phyloP scores from a whole-genome alignment of 2,329 filamentous ascomycete genomes.

The Penicillium vulpinum region DNA sequence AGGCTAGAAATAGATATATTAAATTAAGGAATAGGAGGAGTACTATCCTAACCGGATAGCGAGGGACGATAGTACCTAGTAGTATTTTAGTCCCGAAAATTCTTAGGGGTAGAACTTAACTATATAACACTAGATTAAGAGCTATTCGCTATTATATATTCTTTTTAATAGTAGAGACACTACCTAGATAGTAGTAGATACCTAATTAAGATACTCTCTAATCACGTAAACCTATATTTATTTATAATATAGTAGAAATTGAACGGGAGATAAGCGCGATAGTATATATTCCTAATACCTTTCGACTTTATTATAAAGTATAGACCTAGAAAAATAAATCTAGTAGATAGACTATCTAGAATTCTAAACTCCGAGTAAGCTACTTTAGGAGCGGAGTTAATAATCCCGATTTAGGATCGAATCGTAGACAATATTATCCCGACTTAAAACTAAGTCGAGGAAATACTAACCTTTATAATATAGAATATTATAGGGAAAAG shows the following conservation, averaged over 20 bases:
- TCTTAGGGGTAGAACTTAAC: too few relatives aligned
- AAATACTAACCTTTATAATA: background rate
- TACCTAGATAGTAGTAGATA: too few relatives aligned
- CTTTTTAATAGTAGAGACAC: too few relatives aligned
- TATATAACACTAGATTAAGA: too few relatives aligned
- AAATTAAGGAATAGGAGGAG: too few relatives aligned
- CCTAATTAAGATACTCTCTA: background rate
- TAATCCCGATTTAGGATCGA: background rate
- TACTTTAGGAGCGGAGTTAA: background rate
- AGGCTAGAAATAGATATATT: too few relatives aligned
- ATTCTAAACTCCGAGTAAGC: background rate
- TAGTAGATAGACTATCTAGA: background rate
- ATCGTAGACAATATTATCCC: background rate
- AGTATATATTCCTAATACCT: background rate
- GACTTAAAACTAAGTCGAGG: background rate
- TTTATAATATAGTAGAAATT: background rate
- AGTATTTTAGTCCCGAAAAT: too few relatives aligned
- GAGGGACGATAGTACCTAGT: too few relatives aligned
- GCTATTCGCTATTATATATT: too few relatives aligned
- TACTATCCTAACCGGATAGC: too few relatives aligned
- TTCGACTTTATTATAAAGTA: background rate
- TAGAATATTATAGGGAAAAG: background rate
- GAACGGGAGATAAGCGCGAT: background rate
- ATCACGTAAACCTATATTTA: background rate
- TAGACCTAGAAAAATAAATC: background rate